Conservation (phyloP, 345 rosid species). For the Anastatica hierochuntica region DNA sequence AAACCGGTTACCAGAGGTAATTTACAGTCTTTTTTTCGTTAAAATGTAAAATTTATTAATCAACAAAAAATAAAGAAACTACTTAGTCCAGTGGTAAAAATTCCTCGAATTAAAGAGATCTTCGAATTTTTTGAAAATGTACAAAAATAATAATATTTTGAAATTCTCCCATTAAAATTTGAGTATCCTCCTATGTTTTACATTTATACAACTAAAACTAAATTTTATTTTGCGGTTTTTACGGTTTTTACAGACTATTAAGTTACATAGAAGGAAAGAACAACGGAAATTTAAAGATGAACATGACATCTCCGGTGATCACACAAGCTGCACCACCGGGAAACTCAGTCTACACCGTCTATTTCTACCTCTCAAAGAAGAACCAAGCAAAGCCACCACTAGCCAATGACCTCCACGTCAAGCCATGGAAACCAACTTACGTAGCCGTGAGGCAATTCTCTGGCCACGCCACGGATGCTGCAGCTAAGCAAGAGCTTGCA, state of each 20-base stretch:
- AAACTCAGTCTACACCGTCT: conserved; percentile 1
- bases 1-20: conserved; percentile 20
- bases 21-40: not conserved
- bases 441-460: conserved; percentile 18
- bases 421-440: conserved; percentile 7
- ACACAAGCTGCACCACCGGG: conserved; percentile 6
- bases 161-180: too few relatives aligned
- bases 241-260: conserved; percentile 7
- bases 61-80: too few relatives aligned
- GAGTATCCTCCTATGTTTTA: not conserved
- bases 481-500: conserved; percentile 2
- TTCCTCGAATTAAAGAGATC: too few relatives aligned
- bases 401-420: conserved; percentile 1
- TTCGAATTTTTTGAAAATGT: too few relatives aligned
- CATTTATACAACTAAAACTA: not conserved
- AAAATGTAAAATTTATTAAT: too few relatives aligned
- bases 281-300: conserved; percentile 10
- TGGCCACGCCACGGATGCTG: not conserved
- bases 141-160: too few relatives aligned
- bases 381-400: conserved; percentile 10
- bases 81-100: too few relatives aligned
- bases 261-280: conserved; percentile 21
- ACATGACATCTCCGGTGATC: conserved; percentile 24
- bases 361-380: conserved; percentile 10
- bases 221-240: not conserved